Evolutionary conservation across 1,284 basidiomycete genomes (phyloP).

Genomic region (Leccinum idahoense): DNA sequence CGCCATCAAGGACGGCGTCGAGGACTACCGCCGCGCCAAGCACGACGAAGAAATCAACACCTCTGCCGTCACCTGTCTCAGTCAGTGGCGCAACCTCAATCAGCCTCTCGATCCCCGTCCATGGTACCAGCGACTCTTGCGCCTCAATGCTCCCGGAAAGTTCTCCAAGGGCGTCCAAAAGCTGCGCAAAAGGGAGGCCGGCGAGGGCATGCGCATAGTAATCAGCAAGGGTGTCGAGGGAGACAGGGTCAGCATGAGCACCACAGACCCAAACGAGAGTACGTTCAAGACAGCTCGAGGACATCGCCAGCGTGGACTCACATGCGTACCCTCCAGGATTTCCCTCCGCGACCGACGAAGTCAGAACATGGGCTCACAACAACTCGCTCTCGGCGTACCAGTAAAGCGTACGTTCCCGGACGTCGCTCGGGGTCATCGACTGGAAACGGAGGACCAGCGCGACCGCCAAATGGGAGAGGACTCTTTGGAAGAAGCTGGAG

Average conservation of each 20-base stretch:
- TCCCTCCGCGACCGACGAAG: constrained; percentile 15
- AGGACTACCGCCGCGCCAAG: constrained; percentile 84
- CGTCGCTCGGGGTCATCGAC: constrained; percentile 71
- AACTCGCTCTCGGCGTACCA: constrained; percentile 44
- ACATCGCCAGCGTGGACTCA: constrained; percentile 47
- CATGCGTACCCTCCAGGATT: constrained; percentile 57
- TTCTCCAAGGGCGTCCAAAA: constrained; percentile 84
- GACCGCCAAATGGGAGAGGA: constrained; percentile 86
- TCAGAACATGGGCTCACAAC: constrained; percentile 16
- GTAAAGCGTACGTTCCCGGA: constrained; percentile 50
- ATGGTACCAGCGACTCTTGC: constrained; percentile 70
- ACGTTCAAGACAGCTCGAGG: constrained; percentile 51
- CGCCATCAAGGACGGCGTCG: constrained; percentile 91
- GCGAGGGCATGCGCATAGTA: constrained; percentile 58
- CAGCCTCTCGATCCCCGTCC: constrained; percentile 74
- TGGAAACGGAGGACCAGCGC: constrained; percentile 63
- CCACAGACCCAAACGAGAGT: constrained; percentile 36
- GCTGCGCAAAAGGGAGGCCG: constrained; percentile 79
- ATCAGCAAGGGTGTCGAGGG: constrained; percentile 49
- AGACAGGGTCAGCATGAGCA: constrained; percentile 35
- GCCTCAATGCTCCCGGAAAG: constrained; percentile 63
- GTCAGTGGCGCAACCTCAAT: constrained; percentile 88
- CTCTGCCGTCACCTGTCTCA: constrained; percentile 81
- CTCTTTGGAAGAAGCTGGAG: constrained; percentile 97
- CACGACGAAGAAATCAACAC: constrained; percentile 93